Percentiles rank a stretch among this genome's conserved stretches.
phyloP scores from a whole-genome alignment of 192 early-diverging fungal genomes.

The Coemansia sp. region DNA sequence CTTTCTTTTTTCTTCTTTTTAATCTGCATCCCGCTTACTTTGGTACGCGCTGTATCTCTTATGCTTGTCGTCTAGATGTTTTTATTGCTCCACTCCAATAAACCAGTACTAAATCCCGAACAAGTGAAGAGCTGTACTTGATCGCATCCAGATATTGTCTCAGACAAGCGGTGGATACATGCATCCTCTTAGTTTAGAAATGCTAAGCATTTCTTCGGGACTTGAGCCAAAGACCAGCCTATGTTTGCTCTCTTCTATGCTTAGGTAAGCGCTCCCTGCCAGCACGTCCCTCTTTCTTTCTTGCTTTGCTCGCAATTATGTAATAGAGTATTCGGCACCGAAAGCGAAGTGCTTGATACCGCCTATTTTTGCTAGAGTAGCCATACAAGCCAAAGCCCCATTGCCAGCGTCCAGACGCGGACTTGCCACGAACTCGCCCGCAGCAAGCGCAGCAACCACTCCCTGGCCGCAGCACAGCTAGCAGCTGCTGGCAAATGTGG shows the following conservation, averaged over 20 bases:
- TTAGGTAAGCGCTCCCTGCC: not conserved
- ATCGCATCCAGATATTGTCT: not conserved
- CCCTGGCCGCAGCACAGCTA: not conserved
- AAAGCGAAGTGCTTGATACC: not conserved
- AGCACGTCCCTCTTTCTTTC: not conserved
- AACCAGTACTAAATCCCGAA: not conserved
- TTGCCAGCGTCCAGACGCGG: not conserved
- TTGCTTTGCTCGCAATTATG: not conserved
- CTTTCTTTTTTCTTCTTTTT: not conserved
- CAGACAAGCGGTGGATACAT: not conserved
- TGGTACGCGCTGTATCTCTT: not conserved
- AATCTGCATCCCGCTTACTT: not conserved
- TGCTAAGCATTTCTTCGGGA: not conserved
- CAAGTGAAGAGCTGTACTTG: not conserved
- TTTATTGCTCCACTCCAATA: not conserved
- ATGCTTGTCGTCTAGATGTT: constrained; percentile 1
- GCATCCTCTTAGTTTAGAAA: not conserved
- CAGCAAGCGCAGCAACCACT: not conserved
- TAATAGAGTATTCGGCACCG: not conserved
- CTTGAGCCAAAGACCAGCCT: not conserved
- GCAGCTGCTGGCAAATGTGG: not conserved
- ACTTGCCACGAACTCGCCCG: not conserved
- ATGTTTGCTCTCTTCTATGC: not conserved
- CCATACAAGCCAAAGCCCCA: not conserved
- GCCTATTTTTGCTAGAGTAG: not conserved